Conservation (phyloP, 805 yeast species). For the Ogataea nitratoaversa region DNA sequence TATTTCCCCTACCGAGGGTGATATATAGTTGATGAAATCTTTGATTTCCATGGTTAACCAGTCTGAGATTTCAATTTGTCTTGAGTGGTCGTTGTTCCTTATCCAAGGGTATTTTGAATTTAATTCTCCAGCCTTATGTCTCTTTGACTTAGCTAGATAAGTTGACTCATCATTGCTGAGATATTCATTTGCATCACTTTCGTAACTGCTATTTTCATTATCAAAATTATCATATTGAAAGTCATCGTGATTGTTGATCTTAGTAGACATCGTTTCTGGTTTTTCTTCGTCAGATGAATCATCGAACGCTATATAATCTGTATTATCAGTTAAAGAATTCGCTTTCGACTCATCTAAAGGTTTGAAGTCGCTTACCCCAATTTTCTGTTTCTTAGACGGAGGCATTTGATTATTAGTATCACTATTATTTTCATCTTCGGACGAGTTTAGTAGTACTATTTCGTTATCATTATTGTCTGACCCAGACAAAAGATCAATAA, state of each 20-base stretch:
- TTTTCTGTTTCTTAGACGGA: conserved; percentile 9
- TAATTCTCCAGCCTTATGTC: conserved; percentile 25
- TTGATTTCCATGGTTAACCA: conserved; percentile 84
- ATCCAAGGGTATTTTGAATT: conserved; percentile 66
- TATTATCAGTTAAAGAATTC: conserved; percentile 41
- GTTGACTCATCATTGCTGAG: conserved; percentile 42
- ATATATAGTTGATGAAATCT: conserved; percentile 79
- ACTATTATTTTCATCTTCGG: conserved; percentile 3
- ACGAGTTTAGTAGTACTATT: conserved; percentile 7
- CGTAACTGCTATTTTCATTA: conserved; percentile 10
- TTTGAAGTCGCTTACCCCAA: too few species aligned
- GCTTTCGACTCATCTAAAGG: conserved; percentile 3
- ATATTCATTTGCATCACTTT: conserved; percentile 35
- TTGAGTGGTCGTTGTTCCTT: conserved; percentile 69
- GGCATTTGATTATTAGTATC: conserved; percentile 4
- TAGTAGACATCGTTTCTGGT: conserved; percentile 7
- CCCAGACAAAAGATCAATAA: conserved; percentile 7
- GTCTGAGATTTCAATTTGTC: conserved; percentile 72
- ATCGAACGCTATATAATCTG: conserved; percentile 55
- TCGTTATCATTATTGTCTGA: conserved; percentile 11
- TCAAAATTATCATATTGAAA: conserved; percentile 33
- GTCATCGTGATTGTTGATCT: conserved; percentile 23
- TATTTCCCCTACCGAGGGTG: conserved; percentile 78
- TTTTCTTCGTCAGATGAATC: conserved; percentile 32
- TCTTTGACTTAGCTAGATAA: conserved; percentile 24